phyloP scores from a whole-genome alignment of 495 filamentous ascomycete species.

The Hypoxylon trugodes region DNA sequence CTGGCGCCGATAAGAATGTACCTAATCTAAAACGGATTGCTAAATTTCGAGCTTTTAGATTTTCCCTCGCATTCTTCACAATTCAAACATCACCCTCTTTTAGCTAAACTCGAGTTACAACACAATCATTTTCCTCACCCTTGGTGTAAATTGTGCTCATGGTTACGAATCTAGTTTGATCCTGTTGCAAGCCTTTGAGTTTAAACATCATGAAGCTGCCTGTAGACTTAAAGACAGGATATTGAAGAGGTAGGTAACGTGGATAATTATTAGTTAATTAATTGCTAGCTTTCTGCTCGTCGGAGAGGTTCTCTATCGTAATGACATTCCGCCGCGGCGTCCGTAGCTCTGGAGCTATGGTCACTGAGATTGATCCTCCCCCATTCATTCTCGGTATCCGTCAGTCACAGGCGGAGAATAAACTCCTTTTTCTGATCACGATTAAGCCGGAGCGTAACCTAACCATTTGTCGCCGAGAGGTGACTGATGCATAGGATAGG shows the following conservation, averaged over 20 bases:
- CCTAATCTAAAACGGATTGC: not conserved
- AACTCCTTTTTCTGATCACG: constrained; percentile 65
- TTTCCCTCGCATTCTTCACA: not conserved
- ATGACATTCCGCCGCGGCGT: constrained; percentile 43
- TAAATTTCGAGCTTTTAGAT: constrained; percentile 2
- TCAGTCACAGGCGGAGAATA: constrained; percentile 57
- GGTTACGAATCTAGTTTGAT: too few relatives aligned
- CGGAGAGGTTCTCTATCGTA: too few relatives aligned
- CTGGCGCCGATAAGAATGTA: not conserved
- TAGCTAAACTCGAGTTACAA: too few relatives aligned
- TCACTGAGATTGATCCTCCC: constrained; percentile 55
- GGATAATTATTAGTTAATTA: not conserved
- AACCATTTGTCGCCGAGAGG: constrained; percentile 77
- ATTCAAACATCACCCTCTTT: too few relatives aligned
- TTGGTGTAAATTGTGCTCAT: too few relatives aligned
- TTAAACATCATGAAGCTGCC: too few relatives aligned
- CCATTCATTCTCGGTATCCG: constrained; percentile 56
- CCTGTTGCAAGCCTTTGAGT: too few relatives aligned
- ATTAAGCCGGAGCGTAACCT: constrained; percentile 94
- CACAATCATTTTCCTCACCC: too few relatives aligned
- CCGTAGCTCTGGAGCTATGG: constrained; percentile 50
- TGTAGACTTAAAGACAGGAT: not conserved
- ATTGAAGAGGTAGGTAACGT: not conserved
- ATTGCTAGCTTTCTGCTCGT: not conserved
- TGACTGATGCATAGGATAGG: constrained; percentile 79